phyloP scores from a whole-genome alignment of 805 yeast species.

The Pichia heedii region DNA sequence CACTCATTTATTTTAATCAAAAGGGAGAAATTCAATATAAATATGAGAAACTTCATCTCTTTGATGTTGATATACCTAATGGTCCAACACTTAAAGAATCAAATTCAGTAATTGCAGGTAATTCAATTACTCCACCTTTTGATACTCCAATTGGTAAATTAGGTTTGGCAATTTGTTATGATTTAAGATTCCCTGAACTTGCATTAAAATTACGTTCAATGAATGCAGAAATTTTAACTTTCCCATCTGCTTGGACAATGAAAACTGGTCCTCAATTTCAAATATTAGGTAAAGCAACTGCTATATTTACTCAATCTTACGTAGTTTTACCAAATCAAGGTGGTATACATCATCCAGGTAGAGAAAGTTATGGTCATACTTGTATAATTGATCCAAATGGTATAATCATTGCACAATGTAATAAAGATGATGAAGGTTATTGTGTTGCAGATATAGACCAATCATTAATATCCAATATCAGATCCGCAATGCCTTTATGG shows the following conservation, averaged over 20 bases:
- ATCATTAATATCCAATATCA: slow-evolving; percentile 36
- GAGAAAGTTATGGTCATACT: slow-evolving; percentile 83
- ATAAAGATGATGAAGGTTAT: slow-evolving; percentile 30
- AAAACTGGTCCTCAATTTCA: slow-evolving; percentile 95
- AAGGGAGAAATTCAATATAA: slow-evolving; percentile 56
- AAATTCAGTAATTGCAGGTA: slow-evolving; percentile 75
- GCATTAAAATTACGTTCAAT: slow-evolving; percentile 50
- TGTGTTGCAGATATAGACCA: slow-evolving; percentile 62
- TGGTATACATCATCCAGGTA: slow-evolving; percentile 51
- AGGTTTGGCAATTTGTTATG: slow-evolving; percentile 77
- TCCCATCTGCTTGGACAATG: slow-evolving; percentile 89
- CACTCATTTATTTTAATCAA: slow-evolving; percentile 59
- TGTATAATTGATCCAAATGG: slow-evolving; percentile 94
- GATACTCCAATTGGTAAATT: slow-evolving; percentile 51
- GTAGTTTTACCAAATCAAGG: slow-evolving; percentile 86
- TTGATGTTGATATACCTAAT: slow-evolving; percentile 75
- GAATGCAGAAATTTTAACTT: slow-evolving; percentile 74
- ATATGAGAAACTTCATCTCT: slow-evolving; percentile 81
- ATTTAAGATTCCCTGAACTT: slow-evolving; percentile 78
- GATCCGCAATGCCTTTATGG: slow-evolving; percentile 72
- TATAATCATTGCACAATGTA: slow-evolving; percentile 49
- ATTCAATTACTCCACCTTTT: slow-evolving; percentile 42
- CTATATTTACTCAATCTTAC: slow-evolving; percentile 80
- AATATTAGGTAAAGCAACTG: slow-evolving; percentile 68
- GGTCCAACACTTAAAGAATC: slow-evolving; percentile 80